Percentiles rank a stretch among this genome's conserved stretches.
These are phyloP conservation scores for Talaromyces proteolyticus DNA, from an alignment of 495 filamentous ascomycete species.

Conservation along the genomic window DNA sequence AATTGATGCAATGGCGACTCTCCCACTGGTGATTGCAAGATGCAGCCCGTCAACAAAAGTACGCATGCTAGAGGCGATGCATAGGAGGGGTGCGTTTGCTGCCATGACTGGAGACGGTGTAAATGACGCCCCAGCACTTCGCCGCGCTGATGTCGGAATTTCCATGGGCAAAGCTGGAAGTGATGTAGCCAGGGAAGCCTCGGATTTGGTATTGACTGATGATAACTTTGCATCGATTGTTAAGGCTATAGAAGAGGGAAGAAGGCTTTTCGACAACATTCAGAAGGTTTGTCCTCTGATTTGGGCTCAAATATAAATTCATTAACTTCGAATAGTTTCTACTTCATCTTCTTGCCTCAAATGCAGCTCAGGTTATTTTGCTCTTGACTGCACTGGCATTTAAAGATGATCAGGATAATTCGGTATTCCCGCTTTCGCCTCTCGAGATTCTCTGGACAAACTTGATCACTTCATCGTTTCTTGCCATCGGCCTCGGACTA, in stretches of 20 bases:
- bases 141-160: slow-evolving; percentile 78
- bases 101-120: slow-evolving; percentile 90
- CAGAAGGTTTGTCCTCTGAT: no score
- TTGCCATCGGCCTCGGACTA: slow-evolving; percentile 72
- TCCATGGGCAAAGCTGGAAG: slow-evolving; percentile 74
- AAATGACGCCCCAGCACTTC: slow-evolving; percentile 79
- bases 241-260: slow-evolving; percentile 65
- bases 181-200: slow-evolving; percentile 84
- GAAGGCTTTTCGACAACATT: slow-evolving; percentile 71
- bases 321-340: no score
- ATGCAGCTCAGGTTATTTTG: slow-evolving; percentile 63
- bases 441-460: slow-evolving; percentile 76
- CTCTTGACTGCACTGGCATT: slow-evolving; percentile 67
- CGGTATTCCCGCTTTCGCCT: slow-evolving; percentile 67
- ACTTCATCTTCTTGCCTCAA: slow-evolving; percentile 65
- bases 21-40: slow-evolving; percentile 65
- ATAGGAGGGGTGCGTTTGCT: slow-evolving; percentile 58
- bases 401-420: slow-evolving; percentile 56
- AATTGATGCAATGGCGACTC: slow-evolving; percentile 58
- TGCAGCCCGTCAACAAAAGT: slow-evolving; percentile 70
- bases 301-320: no score
- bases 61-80: slow-evolving; percentile 72
- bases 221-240: slow-evolving; percentile 85
- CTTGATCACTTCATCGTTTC: slow-evolving; percentile 68
- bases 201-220: slow-evolving; percentile 73